Percentiles rank a stretch among this genome's conserved stretches.
phyloP scores from a whole-genome alignment of 345 rosid species.

The Linum usitatissimum region DNA sequence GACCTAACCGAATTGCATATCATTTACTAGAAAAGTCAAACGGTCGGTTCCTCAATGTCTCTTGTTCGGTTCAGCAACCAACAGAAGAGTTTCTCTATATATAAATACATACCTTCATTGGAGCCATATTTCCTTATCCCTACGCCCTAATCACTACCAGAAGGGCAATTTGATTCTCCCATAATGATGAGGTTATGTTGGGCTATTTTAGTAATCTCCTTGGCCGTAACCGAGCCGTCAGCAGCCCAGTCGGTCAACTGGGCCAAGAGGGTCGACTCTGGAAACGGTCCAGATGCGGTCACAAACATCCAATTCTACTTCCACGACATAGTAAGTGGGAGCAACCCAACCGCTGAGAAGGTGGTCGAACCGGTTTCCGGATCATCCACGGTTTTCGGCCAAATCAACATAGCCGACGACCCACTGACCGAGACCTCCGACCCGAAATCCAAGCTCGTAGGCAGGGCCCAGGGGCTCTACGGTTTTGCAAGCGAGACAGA shows the following conservation, averaged over 20 bases:
- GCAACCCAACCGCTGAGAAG: background rate
- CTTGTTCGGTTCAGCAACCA: too few relatives aligned
- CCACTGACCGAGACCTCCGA: constrained; percentile 13
- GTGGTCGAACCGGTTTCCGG: background rate
- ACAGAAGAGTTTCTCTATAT: too few relatives aligned
- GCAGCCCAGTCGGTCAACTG: background rate
- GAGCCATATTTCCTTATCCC: too few relatives aligned
- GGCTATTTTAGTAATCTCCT: background rate
- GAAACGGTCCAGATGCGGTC: background rate
- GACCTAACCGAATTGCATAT: too few relatives aligned
- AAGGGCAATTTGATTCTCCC: background rate
- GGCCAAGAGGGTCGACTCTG: background rate
- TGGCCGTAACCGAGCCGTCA: background rate
- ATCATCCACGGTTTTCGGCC: constrained; percentile 8
- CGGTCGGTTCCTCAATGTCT: too few relatives aligned
- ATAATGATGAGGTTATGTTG: background rate
- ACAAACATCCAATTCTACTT: background rate
- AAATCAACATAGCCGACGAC: constrained; percentile 15
- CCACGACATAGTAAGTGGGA: background rate
- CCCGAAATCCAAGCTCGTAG: constrained; percentile 12
- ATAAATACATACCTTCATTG: too few relatives aligned
- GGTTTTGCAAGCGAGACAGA: constrained; percentile 15
- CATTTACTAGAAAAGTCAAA: too few relatives aligned
- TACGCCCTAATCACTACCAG: background rate
- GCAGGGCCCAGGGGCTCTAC: constrained; percentile 21